Evolutionary conservation across 2,329 filamentous ascomycete genomes (phyloP), one percentile per base, ranked within the genome.

Genomic region (Monosporascus sp.): DNA sequence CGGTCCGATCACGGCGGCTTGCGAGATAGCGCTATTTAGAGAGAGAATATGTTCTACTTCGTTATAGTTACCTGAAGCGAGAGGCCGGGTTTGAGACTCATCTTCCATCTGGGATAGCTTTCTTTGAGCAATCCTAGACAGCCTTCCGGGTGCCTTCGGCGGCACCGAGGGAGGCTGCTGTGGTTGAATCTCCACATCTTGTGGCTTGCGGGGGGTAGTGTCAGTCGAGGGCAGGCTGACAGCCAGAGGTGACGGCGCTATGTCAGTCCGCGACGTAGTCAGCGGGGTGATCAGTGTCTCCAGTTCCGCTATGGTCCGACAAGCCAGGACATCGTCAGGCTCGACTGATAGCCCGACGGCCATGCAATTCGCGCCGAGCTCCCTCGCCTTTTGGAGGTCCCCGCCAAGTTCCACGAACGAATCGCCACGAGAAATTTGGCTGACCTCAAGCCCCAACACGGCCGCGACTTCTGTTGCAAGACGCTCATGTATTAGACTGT

Each of bases 381-480:
- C 63, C 24, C 55, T 59, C 9, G 72, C 73, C n/a, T 66, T 60
- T 20, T 65, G 60, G 27, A 68, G 65, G 55, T 72, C 66, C 48
- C 76, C 73, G 37, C 76, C 75, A 8, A 77, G 62, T 24, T 78
- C 75, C 45, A 60, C 57, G 50, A 78, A 77, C 14, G 75, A 78
- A 54, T 74, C 71, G 52, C 72, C 67, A 7, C 72, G 60, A 15
- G 66, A 62, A 15, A 77, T 65, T 1, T 63, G 57, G 22, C 62
- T 54, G 7, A 56, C 53, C 2, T 68, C 61, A 3, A 74, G 62
- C 17, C 65, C 62, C 9, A 77, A 66, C 1, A 73, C 68, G 25
- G 70, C 62, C 3, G 74, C 66, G 38, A 74, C 62, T 22, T 65
- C 69, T 18, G 61, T 57, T 31, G 67, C 61, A 18, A 74, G 63